A percentile compares a stretch with the other conserved stretches of the same genome.
phyloP scores from a whole-genome alignment of 495 filamentous ascomycete genomes.

The Antarctomyces pellizariae region DNA sequence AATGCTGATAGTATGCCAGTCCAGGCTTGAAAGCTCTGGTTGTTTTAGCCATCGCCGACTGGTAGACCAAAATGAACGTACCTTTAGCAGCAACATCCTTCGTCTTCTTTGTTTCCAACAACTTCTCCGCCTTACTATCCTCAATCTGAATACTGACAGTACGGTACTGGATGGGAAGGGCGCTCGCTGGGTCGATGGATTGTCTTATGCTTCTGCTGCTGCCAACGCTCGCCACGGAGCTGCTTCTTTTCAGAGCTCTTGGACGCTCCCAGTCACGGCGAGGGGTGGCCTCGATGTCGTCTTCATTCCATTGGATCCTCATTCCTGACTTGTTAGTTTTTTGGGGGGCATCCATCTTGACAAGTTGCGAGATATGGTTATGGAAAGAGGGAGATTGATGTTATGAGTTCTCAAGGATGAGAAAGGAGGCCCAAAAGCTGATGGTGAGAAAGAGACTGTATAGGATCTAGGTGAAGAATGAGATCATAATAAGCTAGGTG shows the following conservation, averaged over 20 bases:
- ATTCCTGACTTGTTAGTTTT: too few relatives aligned
- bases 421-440: too few relatives aligned
- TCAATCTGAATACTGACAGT: conserved; percentile 30
- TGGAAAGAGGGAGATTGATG: too few relatives aligned
- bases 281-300: neutral
- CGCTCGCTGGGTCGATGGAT: conserved; percentile 22
- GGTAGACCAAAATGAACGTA: conserved; percentile 4
- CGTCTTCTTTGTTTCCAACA: conserved; percentile 16
- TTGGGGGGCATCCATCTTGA: too few relatives aligned
- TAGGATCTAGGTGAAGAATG: too few relatives aligned
- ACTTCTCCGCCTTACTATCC: conserved; percentile 20
- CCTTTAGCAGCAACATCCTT: conserved; percentile 21
- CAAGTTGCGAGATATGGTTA: too few relatives aligned
- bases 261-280: too few relatives aligned
- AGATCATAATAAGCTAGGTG: too few relatives aligned
- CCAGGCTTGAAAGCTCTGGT: conserved; percentile 20
- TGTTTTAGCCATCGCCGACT: conserved; percentile 2
- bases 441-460: too few relatives aligned
- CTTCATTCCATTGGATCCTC: conserved; percentile 1
- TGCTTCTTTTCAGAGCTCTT: too few relatives aligned
- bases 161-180: conserved; percentile 28
- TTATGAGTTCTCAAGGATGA: too few relatives aligned
- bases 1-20: conserved; percentile 31
- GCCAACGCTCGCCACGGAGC: conserved; percentile 7
- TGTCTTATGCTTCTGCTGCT: conserved; percentile 10